Conservation (phyloP, 148 eudicot species). For the Heliosperma pusillum region DNA sequence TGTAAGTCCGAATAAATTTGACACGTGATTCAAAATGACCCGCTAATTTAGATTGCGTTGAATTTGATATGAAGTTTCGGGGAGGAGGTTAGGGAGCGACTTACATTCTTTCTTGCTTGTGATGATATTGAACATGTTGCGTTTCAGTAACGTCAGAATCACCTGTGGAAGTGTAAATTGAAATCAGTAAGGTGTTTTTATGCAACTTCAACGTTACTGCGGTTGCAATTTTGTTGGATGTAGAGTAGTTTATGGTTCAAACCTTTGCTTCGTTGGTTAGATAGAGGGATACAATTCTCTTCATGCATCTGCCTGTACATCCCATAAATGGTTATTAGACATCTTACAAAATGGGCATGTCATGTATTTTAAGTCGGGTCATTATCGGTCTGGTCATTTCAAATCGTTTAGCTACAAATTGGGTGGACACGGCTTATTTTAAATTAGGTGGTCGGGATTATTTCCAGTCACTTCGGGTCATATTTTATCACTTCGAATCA, state of each 20-base stretch:
- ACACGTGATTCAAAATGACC: too few relatives aligned
- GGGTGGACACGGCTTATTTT: too few relatives aligned
- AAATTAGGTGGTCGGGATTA: too few relatives aligned
- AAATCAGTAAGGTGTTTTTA: neutral
- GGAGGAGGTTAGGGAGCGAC: slow-evolving; percentile 14
- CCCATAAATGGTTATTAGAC: neutral
- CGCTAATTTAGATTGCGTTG: neutral
- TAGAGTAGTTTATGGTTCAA: neutral
- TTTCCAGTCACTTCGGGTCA: too few relatives aligned
- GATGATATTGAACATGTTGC: slow-evolving; percentile 49
- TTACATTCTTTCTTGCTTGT: slow-evolving; percentile 74
- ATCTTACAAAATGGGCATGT: neutral
- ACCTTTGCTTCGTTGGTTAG: slow-evolving; percentile 75
- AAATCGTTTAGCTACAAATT: too few relatives aligned
- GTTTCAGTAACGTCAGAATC: slow-evolving; percentile 63
- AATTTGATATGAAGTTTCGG: neutral
- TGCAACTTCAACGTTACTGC: neutral
- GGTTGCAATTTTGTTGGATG: neutral
- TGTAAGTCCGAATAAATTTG: too few relatives aligned
- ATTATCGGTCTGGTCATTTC: too few relatives aligned
- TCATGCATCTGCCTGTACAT: slow-evolving; percentile 59
- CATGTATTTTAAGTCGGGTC: too few relatives aligned
- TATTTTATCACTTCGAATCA: too few relatives aligned
- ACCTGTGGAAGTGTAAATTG: slow-evolving; percentile 40
- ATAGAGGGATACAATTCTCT: slow-evolving; percentile 59